Base-by-base conservation (phyloP, 495 filamentous ascomycete genomes). In the Hyaloscypha variabilis region DNA sequence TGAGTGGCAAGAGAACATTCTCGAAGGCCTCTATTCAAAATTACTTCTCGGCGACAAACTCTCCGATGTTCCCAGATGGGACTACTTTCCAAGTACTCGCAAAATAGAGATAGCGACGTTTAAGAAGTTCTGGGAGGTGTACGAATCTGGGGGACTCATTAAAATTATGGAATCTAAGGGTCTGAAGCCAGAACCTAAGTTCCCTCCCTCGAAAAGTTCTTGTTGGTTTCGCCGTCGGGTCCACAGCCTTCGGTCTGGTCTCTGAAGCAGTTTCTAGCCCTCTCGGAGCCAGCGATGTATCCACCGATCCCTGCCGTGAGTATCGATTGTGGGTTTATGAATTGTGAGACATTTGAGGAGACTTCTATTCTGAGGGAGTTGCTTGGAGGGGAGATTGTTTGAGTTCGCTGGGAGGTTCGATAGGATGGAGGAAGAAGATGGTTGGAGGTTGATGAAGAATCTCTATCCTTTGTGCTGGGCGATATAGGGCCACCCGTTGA, bases 141-240 rank as follows among this genome's bases (percentile, higher is more conserved):
- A 71, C 67, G 68, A 76, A 69, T 64, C 67, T 60, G 73, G 73
- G 58, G 69, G 54, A 49, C 71, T 76, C 58, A 67, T 76, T 39
- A 66, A 73, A 65, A 71, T 76, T 58, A 74, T 76, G 73, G 73
- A 76, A 64, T 69, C 63, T 28, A 76, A 74, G 66, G n/a, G 63
- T 66, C 39, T 68, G 69, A 60, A 74, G 71, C 54, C 39, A 14
- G 39, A n/a, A n/a, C n/a, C n/a, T n/a, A n/a, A n/a, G n/a, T n/a
- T n/a, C n/a, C n/a, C n/a, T n/a, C n/a, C n/a, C n/a, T n/a, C n/a
- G n/a, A n/a, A n/a, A n/a, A n/a, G n/a, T n/a, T n/a, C n/a, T n/a
- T n/a, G n/a, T n/a, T n/a, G n/a, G n/a, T n/a, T n/a, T n/a, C n/a
- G n/a, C n/a, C n/a, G n/a, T n/a, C n/a, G n/a, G n/a, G n/a, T n/a